Conservation (phyloP, 192 early-diverging fungal genomes). For the Backusella tarrabulga region DNA sequence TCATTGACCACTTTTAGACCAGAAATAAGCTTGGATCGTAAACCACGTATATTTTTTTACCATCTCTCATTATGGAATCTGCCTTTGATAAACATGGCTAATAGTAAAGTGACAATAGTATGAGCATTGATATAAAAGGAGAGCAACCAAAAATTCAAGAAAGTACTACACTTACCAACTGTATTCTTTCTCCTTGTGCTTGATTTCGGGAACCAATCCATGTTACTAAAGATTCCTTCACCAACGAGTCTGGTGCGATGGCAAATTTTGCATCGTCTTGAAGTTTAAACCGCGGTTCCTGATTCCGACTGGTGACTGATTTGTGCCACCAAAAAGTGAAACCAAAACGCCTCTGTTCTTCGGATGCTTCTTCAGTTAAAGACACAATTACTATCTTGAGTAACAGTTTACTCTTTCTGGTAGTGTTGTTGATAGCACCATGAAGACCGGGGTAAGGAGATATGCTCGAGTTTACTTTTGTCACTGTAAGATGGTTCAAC, state of each 20-base stretch:
- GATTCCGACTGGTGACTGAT: not conserved
- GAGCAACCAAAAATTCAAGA: not conserved
- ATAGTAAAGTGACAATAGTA: not conserved
- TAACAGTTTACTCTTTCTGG: not conserved
- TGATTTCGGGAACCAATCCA: conserved; percentile 9
- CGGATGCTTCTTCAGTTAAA: not conserved
- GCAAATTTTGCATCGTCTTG: conserved; percentile 15
- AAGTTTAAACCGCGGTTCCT: not conserved
- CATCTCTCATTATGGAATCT: conserved; percentile 8
- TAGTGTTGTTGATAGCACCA: not conserved
- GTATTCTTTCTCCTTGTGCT: not conserved
- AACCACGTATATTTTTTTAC: conserved; percentile 5
- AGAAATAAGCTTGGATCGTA: conserved; percentile 11
- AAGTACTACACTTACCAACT: not conserved
- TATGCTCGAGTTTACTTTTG: not conserved
- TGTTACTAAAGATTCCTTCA: conserved; percentile 13
- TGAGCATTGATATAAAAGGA: not conserved
- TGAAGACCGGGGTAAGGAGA: not conserved
- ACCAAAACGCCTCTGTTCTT: conserved; percentile 3
- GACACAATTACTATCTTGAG: not conserved
- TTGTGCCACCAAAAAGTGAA: conserved; percentile 14
- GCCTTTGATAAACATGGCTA: not conserved
- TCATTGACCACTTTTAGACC: not conserved
- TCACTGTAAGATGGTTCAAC: not conserved
- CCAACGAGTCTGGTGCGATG: conserved; percentile 1